Percentiles rank a stretch among this genome's conserved stretches.
Conservation (phyloP, 495 filamentous ascomycete genomes). For the Cryomyces antarcticus region DNA sequence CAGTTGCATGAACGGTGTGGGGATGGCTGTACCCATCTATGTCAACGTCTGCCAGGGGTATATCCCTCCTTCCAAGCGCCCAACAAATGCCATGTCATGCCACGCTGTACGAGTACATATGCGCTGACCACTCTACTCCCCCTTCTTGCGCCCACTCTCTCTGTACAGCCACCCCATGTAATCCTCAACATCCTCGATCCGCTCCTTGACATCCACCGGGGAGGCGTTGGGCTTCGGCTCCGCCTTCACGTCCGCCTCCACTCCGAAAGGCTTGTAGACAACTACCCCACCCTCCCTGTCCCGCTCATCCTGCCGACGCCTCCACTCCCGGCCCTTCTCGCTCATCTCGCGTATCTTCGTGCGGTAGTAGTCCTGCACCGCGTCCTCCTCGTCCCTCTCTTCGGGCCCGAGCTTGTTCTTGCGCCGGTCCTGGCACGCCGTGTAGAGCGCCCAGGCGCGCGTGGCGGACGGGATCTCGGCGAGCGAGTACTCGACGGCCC, state of each 20-base stretch:
- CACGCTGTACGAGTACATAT: no score
- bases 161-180: constrained; percentile 1
- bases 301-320: constrained; percentile 25
- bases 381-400: constrained; percentile 18
- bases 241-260: constrained; percentile 2
- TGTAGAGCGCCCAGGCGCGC: constrained; percentile 27
- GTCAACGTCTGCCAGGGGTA: no score
- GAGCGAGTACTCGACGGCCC: constrained; percentile 61
- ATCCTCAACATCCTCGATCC: not conserved
- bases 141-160: not conserved
- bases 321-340: constrained; percentile 26
- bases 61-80: no score
- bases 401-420: constrained; percentile 19
- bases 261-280: constrained; percentile 8
- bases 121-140: no score
- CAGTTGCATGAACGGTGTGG: no score
- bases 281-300: constrained; percentile 17
- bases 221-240: not conserved
- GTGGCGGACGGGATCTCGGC: constrained; percentile 26
- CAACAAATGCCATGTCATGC: no score
- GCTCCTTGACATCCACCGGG: not conserved
- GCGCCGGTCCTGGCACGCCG: constrained; percentile 29
- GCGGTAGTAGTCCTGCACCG: constrained; percentile 20
- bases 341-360: constrained; percentile 22
- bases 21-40: no score